Percentiles rank a stretch among this genome's conserved stretches.
These are phyloP conservation scores for Moesziomyces antarcticus DNA, from an alignment of 1,284 basidiomycete species.

Conservation along the genomic window DNA sequence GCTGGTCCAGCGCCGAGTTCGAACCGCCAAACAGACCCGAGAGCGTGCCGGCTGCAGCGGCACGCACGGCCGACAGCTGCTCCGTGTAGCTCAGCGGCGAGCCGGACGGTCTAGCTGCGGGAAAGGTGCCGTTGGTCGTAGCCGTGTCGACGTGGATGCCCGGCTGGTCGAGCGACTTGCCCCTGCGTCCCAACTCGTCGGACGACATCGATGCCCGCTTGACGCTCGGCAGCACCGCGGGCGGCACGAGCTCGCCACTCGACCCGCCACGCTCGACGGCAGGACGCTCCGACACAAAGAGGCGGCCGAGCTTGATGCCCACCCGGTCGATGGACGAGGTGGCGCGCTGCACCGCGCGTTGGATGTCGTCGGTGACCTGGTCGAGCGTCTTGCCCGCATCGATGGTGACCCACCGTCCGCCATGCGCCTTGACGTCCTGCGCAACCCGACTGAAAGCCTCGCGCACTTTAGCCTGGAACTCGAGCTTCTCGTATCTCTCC, in stretches of 20 bases:
- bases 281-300: conserved; percentile 31
- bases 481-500: conserved; percentile 74
- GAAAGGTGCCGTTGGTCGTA: conserved; percentile 19
- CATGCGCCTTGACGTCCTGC: conserved; percentile 40
- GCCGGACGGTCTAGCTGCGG: conserved; percentile 16
- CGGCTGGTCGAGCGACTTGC: conserved; percentile 28
- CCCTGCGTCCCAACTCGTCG: conserved; percentile 6
- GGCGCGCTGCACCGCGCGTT: conserved; percentile 31
- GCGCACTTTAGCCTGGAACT: conserved; percentile 67
- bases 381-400: conserved; percentile 58
- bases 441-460: conserved; percentile 54
- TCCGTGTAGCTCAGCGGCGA: conserved; percentile 36
- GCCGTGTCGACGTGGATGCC: conserved; percentile 14
- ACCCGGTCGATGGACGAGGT: conserved; percentile 38
- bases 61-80: conserved; percentile 39
- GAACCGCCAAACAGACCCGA: conserved; percentile 38
- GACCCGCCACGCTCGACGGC: conserved; percentile 15
- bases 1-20: conserved; percentile 26
- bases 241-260: conserved; percentile 33
- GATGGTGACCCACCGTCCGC: conserved; percentile 54
- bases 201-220: conserved; percentile 25
- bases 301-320: conserved; percentile 26
- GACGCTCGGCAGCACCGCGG: conserved; percentile 1
- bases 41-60: conserved; percentile 37
- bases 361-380: conserved; percentile 58